Evolutionary conservation across 257 asterid genomes (phyloP), one percentile per base, ranked within the genome.

Genomic region (Solanum habrochaites): DNA sequence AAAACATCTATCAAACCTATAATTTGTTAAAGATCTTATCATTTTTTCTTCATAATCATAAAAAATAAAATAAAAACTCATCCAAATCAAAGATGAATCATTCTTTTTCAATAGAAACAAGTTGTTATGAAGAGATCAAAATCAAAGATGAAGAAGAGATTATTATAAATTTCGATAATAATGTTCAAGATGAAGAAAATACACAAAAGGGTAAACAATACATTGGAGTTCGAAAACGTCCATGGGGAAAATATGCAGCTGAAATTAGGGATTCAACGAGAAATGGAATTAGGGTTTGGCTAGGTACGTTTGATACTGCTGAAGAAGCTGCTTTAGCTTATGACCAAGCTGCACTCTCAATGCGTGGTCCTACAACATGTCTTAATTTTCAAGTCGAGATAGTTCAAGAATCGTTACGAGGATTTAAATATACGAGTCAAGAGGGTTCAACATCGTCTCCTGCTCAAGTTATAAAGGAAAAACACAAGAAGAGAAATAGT

Each of bases 231-330:
- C 14, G 88, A 66, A 86, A 86, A n/a, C 69, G 88, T 27, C 88
- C 88, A 64, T 86, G 88, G 88, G 88, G 88, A 20, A 86, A 86
- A 37, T 80, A 60, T 2, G 88, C 88, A 12, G 88, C 86, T 14
- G 88, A 86, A 83, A 86, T 86, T 35, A 64, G 88, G 23, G 88
- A 86, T 86, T 86, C 88, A 1, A 78, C 86, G 0, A 20, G 49
- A 14, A 62, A 62, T 43, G 88, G 82, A 31, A 29, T 49, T 20
- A 86, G 88, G 88, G 86, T 86, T 80, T 86, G 88, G 86, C 81
- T 86, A 4, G 88, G 88, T 52, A 86, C 88, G 32, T 86, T 86
- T 7, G 37, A 86, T 40, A 80, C 75, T 45, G 82, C 88, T 6
- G 64, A 86, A 66, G 85, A 86, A 37, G 88, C 82, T 64, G 88